A percentile compares a stretch with the other conserved stretches of the same genome.
Conservation (phyloP, 345 rosid genomes). For the Salix suchowensis region DNA sequence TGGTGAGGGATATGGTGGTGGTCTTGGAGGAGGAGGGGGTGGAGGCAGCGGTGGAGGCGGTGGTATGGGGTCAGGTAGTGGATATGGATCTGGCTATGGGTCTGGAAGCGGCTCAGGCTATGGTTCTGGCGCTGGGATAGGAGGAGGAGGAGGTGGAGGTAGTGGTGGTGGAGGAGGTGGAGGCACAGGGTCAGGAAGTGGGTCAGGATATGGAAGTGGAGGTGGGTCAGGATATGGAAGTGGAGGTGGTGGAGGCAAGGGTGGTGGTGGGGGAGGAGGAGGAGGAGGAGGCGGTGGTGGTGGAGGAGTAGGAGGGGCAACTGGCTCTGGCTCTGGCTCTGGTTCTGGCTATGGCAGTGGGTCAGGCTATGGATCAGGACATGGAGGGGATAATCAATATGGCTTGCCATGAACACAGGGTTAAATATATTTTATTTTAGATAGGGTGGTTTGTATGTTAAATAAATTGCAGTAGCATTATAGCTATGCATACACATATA, state of each 20-base stretch:
- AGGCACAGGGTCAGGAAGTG: conserved; percentile 13
- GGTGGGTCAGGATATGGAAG: conserved; percentile 38
- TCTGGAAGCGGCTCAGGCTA: background rate
- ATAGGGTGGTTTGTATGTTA: background rate
- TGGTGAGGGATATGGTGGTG: conserved; percentile 11
- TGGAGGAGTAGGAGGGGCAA: conserved; percentile 22
- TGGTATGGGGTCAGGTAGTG: conserved; percentile 6
- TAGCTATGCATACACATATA: background rate
- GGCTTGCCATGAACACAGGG: background rate
- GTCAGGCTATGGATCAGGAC: conserved; percentile 8
- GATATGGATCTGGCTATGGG: conserved; percentile 10
- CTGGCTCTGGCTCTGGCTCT: conserved; percentile 12
- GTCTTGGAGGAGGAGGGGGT: background rate
- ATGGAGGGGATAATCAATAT: conserved; percentile 7
- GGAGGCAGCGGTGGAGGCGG: background rate
- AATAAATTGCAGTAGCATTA: background rate
- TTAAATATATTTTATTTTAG: no score
- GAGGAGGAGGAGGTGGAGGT: conserved; percentile 9
- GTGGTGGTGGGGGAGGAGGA: background rate
- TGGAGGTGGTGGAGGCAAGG: conserved; percentile 4
- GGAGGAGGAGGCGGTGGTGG: conserved; percentile 17
- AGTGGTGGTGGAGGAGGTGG: background rate
- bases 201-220: conserved; percentile 21
- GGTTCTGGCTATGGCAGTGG: conserved; percentile 32
- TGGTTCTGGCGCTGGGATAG: background rate